Base-by-base conservation (phyloP, 208 protist genomes). In the Novymonas esmeraldas region DNA sequence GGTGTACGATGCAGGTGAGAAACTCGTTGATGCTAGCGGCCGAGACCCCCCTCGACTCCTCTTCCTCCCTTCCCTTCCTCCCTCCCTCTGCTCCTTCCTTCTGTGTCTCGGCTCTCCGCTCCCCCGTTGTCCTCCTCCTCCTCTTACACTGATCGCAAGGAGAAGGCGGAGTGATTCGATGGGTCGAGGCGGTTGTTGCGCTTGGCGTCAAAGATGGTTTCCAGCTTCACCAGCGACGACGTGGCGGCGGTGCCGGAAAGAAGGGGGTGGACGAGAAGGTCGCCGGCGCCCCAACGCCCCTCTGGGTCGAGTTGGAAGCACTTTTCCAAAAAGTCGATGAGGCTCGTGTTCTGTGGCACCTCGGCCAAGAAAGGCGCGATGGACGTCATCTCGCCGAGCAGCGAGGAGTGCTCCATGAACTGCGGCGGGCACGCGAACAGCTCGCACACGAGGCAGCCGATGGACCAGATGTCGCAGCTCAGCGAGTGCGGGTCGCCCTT, bases 381-480 rank as follows among this genome's bases (percentile, higher is more conserved):
- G 20, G 70, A 75, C 31, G 71, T 84, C 76, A 92, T 86, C 45
- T 94, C 87, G 1, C 77, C 85, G 14, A 94, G 75, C 20, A 91
- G 49, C 0, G 73, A 38, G 26, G 82, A 50, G 45, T 91, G 65
- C 22, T 87, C 83, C 91, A 96, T 96, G 70, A 96, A 96, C 9
- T 62, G 64, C 7, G 84, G 76, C 33, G 87, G 85, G 62, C 85
- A 94, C n/a, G 61, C 73, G 51, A 97, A 85, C 14, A 97, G 76
- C 74, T 97, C 91, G 60, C 84, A 92, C 20, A 92, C 87, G 34
- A 96, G 72, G 69, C 93, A 97, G n/a, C 91, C 93, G 28, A 96
- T 79, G 5, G 89, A 95, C 93, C 93, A 97, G 46, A 97, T 92
- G 66, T 97, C 93, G 65, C 89, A 95, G 13, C 79, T 77, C 55